Evolutionary conservation across 345 rosid genomes (phyloP).

Genomic region (Populus alba): DNA sequence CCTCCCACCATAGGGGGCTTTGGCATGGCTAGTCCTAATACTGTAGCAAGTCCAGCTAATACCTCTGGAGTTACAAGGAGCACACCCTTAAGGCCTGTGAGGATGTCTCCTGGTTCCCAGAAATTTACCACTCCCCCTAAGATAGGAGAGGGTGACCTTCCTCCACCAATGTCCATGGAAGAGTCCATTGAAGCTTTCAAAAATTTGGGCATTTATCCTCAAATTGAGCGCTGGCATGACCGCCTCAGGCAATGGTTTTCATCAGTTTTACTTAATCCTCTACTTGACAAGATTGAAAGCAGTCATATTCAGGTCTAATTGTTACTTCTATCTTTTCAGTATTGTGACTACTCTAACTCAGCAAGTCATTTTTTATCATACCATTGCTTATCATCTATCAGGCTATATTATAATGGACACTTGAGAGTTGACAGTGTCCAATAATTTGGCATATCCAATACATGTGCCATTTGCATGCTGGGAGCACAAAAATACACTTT

Average conservation of each 20-base stretch:
- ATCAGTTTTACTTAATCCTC: constrained; percentile 67
- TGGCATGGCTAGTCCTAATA: constrained; percentile 63
- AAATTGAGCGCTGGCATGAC: constrained; percentile 89
- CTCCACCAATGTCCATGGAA: constrained; percentile 86
- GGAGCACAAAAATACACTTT: not conserved
- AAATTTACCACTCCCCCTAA: constrained; percentile 91
- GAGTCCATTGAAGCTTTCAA: constrained; percentile 78
- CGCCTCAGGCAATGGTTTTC: constrained; percentile 95
- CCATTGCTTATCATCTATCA: not conserved
- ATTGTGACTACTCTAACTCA: not conserved
- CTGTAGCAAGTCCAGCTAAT: constrained; percentile 65
- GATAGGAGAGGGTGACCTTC: constrained; percentile 94
- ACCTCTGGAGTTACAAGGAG: constrained; percentile 81
- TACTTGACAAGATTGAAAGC: constrained; percentile 72
- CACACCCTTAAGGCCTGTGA: constrained; percentile 83
- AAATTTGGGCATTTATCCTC: constrained; percentile 80
- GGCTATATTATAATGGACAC: not conserved
- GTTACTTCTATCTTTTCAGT: not conserved
- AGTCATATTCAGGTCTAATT: constrained; percentile 76
- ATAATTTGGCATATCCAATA: not conserved
- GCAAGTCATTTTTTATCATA: not conserved
- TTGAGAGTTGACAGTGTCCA: not conserved
- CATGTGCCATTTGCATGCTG: not conserved
- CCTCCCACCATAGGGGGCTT: constrained; percentile 66
- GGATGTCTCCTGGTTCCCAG: constrained; percentile 98